phyloP scores from a whole-genome alignment of 2,329 filamentous ascomycete genomes.

The Fusarium devonianum region DNA sequence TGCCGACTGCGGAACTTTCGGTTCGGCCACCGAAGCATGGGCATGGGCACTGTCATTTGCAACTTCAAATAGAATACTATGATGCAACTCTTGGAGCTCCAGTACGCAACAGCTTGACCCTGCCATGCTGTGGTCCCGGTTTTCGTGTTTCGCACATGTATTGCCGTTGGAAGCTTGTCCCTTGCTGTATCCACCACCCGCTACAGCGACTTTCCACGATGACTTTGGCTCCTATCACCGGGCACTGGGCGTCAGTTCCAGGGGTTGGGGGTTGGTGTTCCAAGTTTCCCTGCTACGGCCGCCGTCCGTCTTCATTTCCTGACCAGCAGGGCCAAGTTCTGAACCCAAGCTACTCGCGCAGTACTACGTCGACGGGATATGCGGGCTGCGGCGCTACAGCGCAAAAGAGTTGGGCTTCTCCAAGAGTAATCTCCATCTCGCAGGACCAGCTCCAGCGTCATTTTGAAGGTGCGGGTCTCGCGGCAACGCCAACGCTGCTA shows the following conservation, averaged over 20 bases:
- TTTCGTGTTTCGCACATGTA: slow-evolving; percentile 33
- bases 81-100: too few relatives aligned
- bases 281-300: slow-evolving; percentile 9
- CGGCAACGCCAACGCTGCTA: slow-evolving; percentile 23
- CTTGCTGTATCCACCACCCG: slow-evolving; percentile 16
- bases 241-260: too few relatives aligned
- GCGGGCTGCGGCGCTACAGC: slow-evolving; percentile 19
- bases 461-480: slow-evolving; percentile 37
- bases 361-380: slow-evolving; percentile 16
- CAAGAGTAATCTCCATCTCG: slow-evolving; percentile 34
- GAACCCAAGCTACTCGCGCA: slow-evolving; percentile 30
- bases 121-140: slow-evolving; percentile 11
- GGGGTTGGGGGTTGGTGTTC: slow-evolving; percentile 1
- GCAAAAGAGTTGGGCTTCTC: slow-evolving; percentile 21
- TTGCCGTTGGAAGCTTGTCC: slow-evolving; percentile 5
- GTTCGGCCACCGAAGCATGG: background rate
- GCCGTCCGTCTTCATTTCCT: slow-evolving; percentile 33
- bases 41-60: background rate
- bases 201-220: slow-evolving; percentile 1
- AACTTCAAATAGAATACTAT: slow-evolving; percentile 2
- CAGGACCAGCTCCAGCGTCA: slow-evolving; percentile 31
- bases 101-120: slow-evolving; percentile 9
- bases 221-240: slow-evolving; percentile 7
- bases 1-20: too few relatives aligned
- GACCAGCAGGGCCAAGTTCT: slow-evolving; percentile 6